phyloP scores from a whole-genome alignment of 768 basidiomycete genomes.

The Lactarius hatsudake region DNA sequence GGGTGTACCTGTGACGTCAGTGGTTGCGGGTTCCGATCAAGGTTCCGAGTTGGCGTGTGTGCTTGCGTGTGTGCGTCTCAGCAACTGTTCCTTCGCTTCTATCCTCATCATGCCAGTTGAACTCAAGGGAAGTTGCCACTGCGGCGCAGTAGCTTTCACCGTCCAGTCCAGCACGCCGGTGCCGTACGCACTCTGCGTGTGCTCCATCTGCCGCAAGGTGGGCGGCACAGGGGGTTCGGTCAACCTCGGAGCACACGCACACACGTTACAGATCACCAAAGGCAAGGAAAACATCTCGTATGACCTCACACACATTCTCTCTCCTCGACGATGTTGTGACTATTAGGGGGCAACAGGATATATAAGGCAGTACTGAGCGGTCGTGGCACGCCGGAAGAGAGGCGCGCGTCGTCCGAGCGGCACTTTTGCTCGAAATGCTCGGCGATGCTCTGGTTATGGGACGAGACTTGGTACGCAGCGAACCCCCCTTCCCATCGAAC shows the following conservation, averaged over 20 bases:
- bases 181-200: constrained; percentile 66
- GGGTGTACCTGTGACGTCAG: background rate
- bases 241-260: constrained; percentile 56
- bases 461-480: constrained; percentile 48
- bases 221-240: constrained; percentile 63
- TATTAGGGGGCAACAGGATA: constrained; percentile 37
- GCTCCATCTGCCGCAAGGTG: constrained; percentile 71
- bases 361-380: constrained; percentile 59
- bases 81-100: background rate
- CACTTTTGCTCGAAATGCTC: constrained; percentile 65
- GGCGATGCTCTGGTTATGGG: constrained; percentile 65
- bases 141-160: constrained; percentile 37
- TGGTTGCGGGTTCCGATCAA: background rate
- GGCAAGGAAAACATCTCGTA: constrained; percentile 58
- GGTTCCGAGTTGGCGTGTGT: too few species aligned
- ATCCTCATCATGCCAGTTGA: constrained; percentile 49
- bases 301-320: background rate
- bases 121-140: constrained; percentile 42
- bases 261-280: constrained; percentile 46
- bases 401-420: constrained; percentile 51
- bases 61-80: too few species aligned
- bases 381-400: constrained; percentile 50
- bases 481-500: background rate
- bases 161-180: constrained; percentile 51
- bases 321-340: too few species aligned